Evolutionary conservation across 768 basidiomycete genomes (phyloP).

Genomic region (Holtermannia corniformis): DNA sequence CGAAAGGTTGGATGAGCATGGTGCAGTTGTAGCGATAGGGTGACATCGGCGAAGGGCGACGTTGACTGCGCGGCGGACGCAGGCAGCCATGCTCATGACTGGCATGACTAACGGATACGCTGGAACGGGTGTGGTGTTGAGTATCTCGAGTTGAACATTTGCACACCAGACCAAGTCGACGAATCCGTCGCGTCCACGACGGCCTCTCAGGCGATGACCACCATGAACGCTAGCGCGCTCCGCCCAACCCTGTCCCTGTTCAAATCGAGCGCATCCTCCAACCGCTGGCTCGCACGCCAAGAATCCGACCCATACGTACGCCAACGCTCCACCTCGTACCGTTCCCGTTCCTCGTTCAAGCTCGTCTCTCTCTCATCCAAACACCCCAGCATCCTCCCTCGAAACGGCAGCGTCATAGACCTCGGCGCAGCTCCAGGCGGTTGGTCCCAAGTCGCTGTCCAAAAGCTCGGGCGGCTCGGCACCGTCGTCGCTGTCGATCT

Average conservation of each 20-base stretch:
- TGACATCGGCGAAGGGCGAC: too few species aligned
- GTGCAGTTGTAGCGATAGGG: too few species aligned
- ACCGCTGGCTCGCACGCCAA: conserved; percentile 40
- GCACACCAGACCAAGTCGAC: too few species aligned
- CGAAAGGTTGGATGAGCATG: too few species aligned
- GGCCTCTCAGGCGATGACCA: neutral
- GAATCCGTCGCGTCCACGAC: too few species aligned
- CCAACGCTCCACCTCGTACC: conserved; percentile 45
- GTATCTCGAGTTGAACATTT: neutral
- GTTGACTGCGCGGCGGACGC: too few species aligned
- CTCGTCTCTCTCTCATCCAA: conserved; percentile 64
- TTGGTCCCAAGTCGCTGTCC: conserved; percentile 71
- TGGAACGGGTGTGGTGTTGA: too few species aligned
- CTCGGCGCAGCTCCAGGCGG: conserved; percentile 88
- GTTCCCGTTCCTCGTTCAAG: conserved; percentile 87
- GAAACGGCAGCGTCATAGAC: conserved; percentile 56
- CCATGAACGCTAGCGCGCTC: too few species aligned
- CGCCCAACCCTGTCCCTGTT: neutral
- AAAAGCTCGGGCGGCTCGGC: conserved; percentile 7
- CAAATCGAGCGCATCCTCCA: conserved; percentile 28
- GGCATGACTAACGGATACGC: too few species aligned
- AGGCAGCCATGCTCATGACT: too few species aligned
- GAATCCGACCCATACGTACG: conserved; percentile 41
- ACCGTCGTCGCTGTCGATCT: conserved; percentile 73
- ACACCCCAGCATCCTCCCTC: conserved; percentile 48